A percentile compares a stretch with the other conserved stretches of the same genome.
phyloP scores from a whole-genome alignment of 2,329 filamentous ascomycete genomes.

The Penicillium sp. region DNA sequence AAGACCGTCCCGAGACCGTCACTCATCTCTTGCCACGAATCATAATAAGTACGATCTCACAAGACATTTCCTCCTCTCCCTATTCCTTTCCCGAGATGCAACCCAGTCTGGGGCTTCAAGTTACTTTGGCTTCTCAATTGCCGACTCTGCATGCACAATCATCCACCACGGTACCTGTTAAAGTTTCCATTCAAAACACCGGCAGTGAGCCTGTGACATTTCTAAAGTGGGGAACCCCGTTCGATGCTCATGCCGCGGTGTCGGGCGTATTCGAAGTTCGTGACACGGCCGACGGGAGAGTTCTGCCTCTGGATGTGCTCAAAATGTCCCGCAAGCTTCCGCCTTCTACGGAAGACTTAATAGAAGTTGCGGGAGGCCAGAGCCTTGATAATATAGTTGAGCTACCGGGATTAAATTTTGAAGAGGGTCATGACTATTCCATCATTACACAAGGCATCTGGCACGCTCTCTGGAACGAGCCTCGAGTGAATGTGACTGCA shows the following conservation, averaged over 20 bases:
- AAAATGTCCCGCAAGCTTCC: slow-evolving; percentile 41
- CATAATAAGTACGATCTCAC: too few relatives aligned
- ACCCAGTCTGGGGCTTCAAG: slow-evolving; percentile 22
- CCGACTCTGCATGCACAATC: slow-evolving; percentile 20
- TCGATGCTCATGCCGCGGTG: slow-evolving; percentile 38
- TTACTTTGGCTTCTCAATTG: slow-evolving; percentile 23
- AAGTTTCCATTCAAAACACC: slow-evolving; percentile 35
- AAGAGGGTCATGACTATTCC: slow-evolving; percentile 38
- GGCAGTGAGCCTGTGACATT: slow-evolving; percentile 36
- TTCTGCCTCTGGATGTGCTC: slow-evolving; percentile 35
- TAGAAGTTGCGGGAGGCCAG: slow-evolving; percentile 35
- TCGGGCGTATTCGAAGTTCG: slow-evolving; percentile 38
- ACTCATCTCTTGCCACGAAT: too few relatives aligned
- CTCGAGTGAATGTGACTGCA: slow-evolving; percentile 28
- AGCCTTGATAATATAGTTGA: slow-evolving; percentile 30
- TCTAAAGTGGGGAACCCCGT: slow-evolving; percentile 43
- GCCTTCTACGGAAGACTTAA: slow-evolving; percentile 33
- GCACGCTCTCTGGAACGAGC: slow-evolving; percentile 41
- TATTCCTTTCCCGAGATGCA: slow-evolving; percentile 7
- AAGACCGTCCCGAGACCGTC: neutral
- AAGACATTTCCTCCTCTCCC: neutral
- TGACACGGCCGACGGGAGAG: slow-evolving; percentile 28
- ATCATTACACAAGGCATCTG: slow-evolving; percentile 40
- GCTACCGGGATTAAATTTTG: slow-evolving; percentile 33
- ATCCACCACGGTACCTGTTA: slow-evolving; percentile 29